Conservation (phyloP, 805 yeast genomes). For the Ogataea henricii region DNA sequence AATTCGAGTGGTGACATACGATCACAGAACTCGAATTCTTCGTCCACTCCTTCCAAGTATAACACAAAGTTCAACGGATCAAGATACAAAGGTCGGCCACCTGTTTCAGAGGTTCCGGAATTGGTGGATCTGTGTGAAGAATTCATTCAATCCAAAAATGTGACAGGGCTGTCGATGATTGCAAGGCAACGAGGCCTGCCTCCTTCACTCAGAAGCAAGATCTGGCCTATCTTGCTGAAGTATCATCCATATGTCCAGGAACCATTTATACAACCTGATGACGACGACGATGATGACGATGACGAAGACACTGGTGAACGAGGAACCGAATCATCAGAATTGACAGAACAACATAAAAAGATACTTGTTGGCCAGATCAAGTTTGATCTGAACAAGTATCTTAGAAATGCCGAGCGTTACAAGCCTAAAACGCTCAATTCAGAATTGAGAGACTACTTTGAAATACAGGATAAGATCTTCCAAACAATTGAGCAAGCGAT, state of each 20-base stretch:
- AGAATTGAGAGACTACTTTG: slow-evolving; percentile 37
- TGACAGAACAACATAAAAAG: slow-evolving; percentile 22
- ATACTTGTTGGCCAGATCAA: slow-evolving; percentile 42
- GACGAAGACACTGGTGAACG: slow-evolving; percentile 26
- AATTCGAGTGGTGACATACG: neutral
- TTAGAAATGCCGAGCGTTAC: slow-evolving; percentile 45
- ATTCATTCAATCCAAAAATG: slow-evolving; percentile 60
- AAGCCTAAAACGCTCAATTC: slow-evolving; percentile 33
- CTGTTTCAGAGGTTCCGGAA: slow-evolving; percentile 49
- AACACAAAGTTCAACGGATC: slow-evolving; percentile 24
- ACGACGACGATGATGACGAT: slow-evolving; percentile 39
- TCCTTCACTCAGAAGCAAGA: slow-evolving; percentile 69
- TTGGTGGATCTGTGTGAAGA: slow-evolving; percentile 55
- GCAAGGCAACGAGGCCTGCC: slow-evolving; percentile 88
- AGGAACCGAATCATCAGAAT: slow-evolving; percentile 20
- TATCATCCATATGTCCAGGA: slow-evolving; percentile 82
- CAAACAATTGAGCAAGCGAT: slow-evolving; percentile 61
- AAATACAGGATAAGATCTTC: slow-evolving; percentile 54
- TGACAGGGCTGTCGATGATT: slow-evolving; percentile 72
- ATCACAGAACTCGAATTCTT: slow-evolving; percentile 8
- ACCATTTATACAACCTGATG: slow-evolving; percentile 72
- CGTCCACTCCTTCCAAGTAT: slow-evolving; percentile 16
- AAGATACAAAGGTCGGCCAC: slow-evolving; percentile 40
- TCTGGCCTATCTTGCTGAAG: slow-evolving; percentile 83
- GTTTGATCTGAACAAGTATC: slow-evolving; percentile 63